These are phyloP conservation scores for Zoysia japonica DNA, from an alignment of 176 grass and related monocot genomes.

Conservation along the genomic window DNA sequence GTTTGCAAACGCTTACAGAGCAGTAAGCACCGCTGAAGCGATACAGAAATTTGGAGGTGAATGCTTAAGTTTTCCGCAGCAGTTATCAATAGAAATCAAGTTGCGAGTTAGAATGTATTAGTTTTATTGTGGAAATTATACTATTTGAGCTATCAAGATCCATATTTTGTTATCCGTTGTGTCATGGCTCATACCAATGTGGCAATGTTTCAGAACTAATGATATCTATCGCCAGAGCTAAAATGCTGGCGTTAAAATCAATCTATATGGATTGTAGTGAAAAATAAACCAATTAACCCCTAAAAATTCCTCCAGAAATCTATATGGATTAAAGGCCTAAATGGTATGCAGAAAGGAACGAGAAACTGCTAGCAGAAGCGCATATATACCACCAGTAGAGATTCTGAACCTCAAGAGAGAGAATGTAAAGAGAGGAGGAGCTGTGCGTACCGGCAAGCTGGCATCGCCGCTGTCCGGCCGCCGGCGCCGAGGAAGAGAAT, in stretches of 20 bases:
- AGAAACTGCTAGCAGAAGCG: neutral
- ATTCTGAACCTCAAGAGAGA: neutral
- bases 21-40: neutral
- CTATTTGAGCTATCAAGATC: neutral
- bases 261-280: neutral
- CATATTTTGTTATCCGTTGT: neutral
- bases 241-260: neutral
- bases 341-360: neutral
- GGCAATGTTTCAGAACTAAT: neutral
- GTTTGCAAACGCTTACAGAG: conserved; percentile 16
- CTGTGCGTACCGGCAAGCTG: neutral
- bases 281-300: neutral
- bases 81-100: neutral
- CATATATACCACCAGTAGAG: neutral
- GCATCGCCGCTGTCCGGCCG: neutral
- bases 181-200: neutral
- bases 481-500: neutral
- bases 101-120: neutral
- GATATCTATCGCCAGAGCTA: neutral
- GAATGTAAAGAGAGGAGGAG: neutral
- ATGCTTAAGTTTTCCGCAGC: neutral
- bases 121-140: neutral
- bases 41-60: neutral
- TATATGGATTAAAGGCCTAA: neutral
- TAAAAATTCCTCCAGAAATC: neutral